A percentile compares a stretch with the other conserved stretches of the same genome.
phyloP scores from a whole-genome alignment of 257 asterid genomes.

The Nemophila menziesii region DNA sequence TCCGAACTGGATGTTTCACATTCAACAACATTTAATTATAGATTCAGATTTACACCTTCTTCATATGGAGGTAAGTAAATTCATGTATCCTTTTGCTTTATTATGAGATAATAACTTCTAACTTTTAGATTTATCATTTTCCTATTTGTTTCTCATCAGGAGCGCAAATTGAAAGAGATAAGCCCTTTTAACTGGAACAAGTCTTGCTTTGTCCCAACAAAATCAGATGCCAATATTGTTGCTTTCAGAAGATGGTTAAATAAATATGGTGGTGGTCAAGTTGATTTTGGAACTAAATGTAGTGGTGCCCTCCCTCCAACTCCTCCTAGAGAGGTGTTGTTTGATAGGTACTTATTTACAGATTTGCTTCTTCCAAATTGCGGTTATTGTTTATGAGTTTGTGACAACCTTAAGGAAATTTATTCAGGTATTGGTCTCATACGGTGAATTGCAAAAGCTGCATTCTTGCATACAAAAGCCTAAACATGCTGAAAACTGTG shows the following conservation, averaged over 20 bases:
- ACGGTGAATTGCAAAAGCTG: constrained; percentile 66
- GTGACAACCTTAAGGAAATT: neutral
- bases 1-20: constrained; percentile 71
- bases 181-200: constrained; percentile 64
- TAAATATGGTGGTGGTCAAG: constrained; percentile 50
- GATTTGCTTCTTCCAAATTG: neutral
- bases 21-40: constrained; percentile 57
- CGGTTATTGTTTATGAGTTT: neutral
- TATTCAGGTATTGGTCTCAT: constrained; percentile 73
- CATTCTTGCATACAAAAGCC: constrained; percentile 44
- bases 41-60: constrained; percentile 88
- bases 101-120: no score
- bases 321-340: constrained; percentile 63
- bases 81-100: neutral
- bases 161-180: constrained; percentile 39
- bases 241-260: constrained; percentile 63
- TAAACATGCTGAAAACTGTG: constrained; percentile 34
- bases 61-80: constrained; percentile 50
- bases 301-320: constrained; percentile 51
- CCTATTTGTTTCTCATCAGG: constrained; percentile 31
- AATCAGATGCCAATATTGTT: constrained; percentile 52
- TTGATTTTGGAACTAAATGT: constrained; percentile 52
- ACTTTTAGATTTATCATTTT: neutral
- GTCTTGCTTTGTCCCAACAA: constrained; percentile 64
- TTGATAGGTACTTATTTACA: constrained; percentile 37